Evolutionary conservation across 805 yeast genomes (phyloP).

Genomic region (Spencermartinsiella europaea): DNA sequence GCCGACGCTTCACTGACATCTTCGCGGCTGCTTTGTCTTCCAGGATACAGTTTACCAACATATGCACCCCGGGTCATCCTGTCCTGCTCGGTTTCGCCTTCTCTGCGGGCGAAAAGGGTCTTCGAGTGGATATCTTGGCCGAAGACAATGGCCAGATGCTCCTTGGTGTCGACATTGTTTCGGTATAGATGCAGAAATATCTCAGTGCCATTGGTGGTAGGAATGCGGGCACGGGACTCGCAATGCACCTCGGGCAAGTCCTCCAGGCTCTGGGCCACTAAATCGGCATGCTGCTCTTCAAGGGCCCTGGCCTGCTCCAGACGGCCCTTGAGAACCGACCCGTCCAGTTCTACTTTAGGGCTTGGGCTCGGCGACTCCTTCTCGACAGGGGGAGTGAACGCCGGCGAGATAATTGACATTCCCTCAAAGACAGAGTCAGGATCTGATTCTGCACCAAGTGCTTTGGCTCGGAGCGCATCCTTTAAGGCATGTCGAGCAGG

Average conservation of each 20-base stretch:
- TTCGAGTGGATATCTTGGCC: conserved; percentile 85
- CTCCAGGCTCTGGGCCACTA: conserved; percentile 13
- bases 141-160: conserved; percentile 94
- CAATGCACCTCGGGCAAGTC: conserved; percentile 74
- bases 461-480: neutral
- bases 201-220: conserved; percentile 93
- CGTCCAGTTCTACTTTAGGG: conserved; percentile 19
- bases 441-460: conserved; percentile 2
- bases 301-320: neutral
- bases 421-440: conserved; percentile 13
- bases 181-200: conserved; percentile 85
- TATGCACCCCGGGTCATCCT: conserved; percentile 99
- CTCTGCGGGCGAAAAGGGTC: conserved; percentile 56
- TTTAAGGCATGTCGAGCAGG: neutral
- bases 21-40: conserved; percentile 53
- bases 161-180: conserved; percentile 83
- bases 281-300: conserved; percentile 5
- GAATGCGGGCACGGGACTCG: conserved; percentile 91
- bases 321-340: neutral
- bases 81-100: conserved; percentile 79
- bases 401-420: conserved; percentile 34
- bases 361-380: conserved; percentile 5
- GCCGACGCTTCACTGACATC: conserved; percentile 3
- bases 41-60: conserved; percentile 84
- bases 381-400: conserved; percentile 28